Conservation (phyloP, 768 basidiomycete genomes). For the Paxillus involutus region DNA sequence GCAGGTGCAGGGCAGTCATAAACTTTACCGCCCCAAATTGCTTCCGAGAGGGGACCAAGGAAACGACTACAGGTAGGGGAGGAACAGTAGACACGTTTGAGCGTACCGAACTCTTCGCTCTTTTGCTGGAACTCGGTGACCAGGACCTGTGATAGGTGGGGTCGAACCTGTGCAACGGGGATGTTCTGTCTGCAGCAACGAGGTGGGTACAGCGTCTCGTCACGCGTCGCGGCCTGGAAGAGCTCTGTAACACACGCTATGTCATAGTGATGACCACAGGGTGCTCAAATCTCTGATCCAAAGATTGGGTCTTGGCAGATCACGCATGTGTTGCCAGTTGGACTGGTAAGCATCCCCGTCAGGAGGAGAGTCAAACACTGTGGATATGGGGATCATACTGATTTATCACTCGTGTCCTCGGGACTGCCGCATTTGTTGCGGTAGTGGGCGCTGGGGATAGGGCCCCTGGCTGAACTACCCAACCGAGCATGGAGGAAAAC, state of each 20-base stretch:
- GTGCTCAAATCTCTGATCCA: conserved; percentile 24
- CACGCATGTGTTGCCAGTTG: conserved; percentile 33
- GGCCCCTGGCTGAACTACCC: neutral
- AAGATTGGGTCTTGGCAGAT: conserved; percentile 34
- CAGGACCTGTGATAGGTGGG: conserved; percentile 23
- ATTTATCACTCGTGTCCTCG: neutral
- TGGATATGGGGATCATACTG: conserved; percentile 10
- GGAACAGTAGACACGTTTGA: conserved; percentile 39
- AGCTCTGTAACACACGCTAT: conserved; percentile 32
- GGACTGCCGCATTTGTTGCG: neutral
- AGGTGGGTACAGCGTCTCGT: conserved; percentile 43
- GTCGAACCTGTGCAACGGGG: conserved; percentile 21
- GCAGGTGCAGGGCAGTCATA: conserved; percentile 20
- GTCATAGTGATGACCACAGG: conserved; percentile 39
- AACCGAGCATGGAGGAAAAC: conserved; percentile 16
- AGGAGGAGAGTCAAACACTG: neutral
- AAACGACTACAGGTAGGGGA: conserved; percentile 36
- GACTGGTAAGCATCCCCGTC: conserved; percentile 1
- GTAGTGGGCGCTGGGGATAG: neutral
- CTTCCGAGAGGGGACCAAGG: conserved; percentile 32
- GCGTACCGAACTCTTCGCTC: conserved; percentile 29
- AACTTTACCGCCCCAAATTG: conserved; percentile 18
- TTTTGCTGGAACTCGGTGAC: conserved; percentile 25
- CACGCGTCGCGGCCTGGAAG: conserved; percentile 33
- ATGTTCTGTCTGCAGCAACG: conserved; percentile 37